phyloP scores from a whole-genome alignment of 345 rosid genomes.

The Salix udensis region DNA sequence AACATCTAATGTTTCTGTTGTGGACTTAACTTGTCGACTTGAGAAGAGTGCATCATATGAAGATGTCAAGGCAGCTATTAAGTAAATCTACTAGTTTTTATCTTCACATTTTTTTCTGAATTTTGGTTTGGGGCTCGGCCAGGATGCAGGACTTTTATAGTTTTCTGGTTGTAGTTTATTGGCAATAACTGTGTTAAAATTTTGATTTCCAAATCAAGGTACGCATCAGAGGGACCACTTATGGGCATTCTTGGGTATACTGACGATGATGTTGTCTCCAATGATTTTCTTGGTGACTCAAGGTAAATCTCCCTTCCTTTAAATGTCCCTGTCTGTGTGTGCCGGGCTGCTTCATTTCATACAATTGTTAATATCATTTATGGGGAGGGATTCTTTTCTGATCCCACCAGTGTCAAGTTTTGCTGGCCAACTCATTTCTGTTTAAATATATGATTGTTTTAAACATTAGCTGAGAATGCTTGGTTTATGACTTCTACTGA shows the following conservation, averaged over 20 bases:
- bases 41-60: slow-evolving; percentile 87
- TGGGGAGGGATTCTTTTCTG: neutral
- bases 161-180: neutral
- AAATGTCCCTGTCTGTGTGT: neutral
- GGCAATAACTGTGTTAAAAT: neutral
- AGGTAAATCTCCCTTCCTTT: slow-evolving; percentile 40
- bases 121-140: neutral
- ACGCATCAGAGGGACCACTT: slow-evolving; percentile 86
- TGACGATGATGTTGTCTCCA: slow-evolving; percentile 95
- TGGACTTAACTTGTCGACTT: slow-evolving; percentile 96
- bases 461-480: neutral
- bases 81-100: slow-evolving; percentile 36
- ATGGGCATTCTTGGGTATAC: slow-evolving; percentile 94
- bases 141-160: neutral
- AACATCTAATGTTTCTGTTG: slow-evolving; percentile 92
- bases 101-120: neutral
- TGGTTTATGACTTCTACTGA: neutral
- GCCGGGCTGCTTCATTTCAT: neutral
- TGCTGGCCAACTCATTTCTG: neutral
- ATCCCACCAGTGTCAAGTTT: neutral
- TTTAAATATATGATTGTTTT: neutral
- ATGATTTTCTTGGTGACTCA: slow-evolving; percentile 86
- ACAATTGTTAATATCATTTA: no score
- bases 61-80: slow-evolving; percentile 90
- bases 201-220: slow-evolving; percentile 38